Evolutionary conservation across 2,329 filamentous ascomycete species (phyloP), one percentile per base, ranked within the genome.

Genomic region (Leptographium wingfieldii): DNA sequence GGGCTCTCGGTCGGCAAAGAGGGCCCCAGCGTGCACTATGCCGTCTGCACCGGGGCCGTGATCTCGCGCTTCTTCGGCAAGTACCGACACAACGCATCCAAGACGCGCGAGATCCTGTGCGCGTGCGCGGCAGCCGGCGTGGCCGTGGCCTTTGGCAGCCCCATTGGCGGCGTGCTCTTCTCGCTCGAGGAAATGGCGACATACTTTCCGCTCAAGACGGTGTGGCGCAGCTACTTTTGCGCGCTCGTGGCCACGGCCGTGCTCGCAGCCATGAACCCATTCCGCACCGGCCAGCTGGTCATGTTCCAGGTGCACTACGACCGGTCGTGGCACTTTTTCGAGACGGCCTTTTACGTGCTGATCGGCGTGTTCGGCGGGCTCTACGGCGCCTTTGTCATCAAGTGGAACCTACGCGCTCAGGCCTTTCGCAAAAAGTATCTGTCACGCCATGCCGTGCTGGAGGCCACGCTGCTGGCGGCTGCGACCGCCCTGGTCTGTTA

Each of bases 281-380:
- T 99, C 74, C 80, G 94, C 58, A 97, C 94, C 0, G 94, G 94
- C 25, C 94, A 99, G 70, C 80, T 99, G 51, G 94, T 99, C 82
- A 97, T 99, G 92, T 99, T 99, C 73, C 92, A 96, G 68, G 92
- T 99, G 68, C 84, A 85, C 67, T 99, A 99, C 69, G 92, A 97
- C 72, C 87, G 92, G 49, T 87, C 88, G 49, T 99, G 94, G 94
- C 94, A 99, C 74, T 96, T 96, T 68, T 99, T 99, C 69, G 94
- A 99, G 71, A 80, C 94, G 3, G 73, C 96, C 31, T 97, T 97
- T 70, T 99, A 95, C 73, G 81, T 96, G 65, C 77, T 96, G 58
- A 84, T 99, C 63, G 94, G 94, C 55, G 80, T 94, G 33, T 97
- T 99, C 67, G 94, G 94, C 49, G 94, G 94, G 6, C 78, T 97